Base-by-base conservation (phyloP, 306 rosid genomes). In the Acacia confusa region DNA sequence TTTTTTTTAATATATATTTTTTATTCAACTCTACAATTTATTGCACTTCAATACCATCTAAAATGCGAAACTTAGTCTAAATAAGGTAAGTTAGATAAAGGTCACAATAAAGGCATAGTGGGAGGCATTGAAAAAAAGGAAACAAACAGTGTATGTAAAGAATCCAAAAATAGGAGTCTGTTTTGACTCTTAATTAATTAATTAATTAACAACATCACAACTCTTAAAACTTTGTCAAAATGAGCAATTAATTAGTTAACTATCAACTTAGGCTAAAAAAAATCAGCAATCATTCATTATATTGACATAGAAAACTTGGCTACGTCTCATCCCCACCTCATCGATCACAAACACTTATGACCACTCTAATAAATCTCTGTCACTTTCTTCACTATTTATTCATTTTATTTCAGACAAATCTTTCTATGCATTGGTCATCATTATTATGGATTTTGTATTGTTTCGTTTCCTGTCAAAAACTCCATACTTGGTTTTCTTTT, bases 201-300 rank as follows among this genome's bases (percentile, higher is more conserved):
- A 67, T 41, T 48, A 19, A 48, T 15, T 48, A 48, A 9, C 15
- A 75, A 70, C 16, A 44, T 12, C 17, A 55, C 52, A 69, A 25
- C 45, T 80, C 87, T 63, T 20, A 20, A 47, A 20, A 20, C 61
- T 25, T 55, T 9, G 61, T 76, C 34, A 60, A 60, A 60, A 77
- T 85, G 80, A 22, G 52, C 82, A n/a, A n/a, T 72, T 76, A 34
- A 36, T 64, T 82, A 8, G 28, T 20, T n/a, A 57, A 15, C 30
- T 9, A 64, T 50, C 67, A 40, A 40, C 28, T 61, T 76, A 76
- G 75, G 34, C 76, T 80, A 7, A 4, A 24, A 40, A 1, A 75
- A 76, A 36, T 6, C 40, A 4, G 66, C 66, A 78, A 84, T 84
- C 71, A 84, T 84, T 79, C 75, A 80, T 84, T 79, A 15, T 15